Conservation (phyloP, 139 green algal genomes). For the Chlamydomonas asymmetrica region DNA sequence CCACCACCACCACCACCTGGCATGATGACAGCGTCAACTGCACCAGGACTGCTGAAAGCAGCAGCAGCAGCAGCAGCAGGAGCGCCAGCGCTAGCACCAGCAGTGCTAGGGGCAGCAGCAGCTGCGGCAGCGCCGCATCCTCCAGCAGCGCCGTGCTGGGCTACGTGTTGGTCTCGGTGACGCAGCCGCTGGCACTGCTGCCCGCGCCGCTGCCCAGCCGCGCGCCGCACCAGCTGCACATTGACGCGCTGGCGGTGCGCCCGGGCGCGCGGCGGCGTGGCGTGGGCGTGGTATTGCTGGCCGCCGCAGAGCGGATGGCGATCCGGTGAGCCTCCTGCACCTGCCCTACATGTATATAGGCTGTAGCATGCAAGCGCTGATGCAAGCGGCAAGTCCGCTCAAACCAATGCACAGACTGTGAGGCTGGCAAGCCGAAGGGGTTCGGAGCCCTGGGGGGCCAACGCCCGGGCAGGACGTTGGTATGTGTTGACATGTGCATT, state of each 20-base stretch:
- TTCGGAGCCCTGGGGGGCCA: background rate
- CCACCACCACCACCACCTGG: too few species aligned
- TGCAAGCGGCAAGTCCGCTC: background rate
- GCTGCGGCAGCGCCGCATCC: too few species aligned
- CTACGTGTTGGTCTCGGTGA: slow-evolving; percentile 34
- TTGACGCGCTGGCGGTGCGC: slow-evolving; percentile 28
- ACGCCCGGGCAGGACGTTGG: background rate
- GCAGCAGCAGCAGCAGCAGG: background rate
- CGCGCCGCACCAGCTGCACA: slow-evolving; percentile 2
- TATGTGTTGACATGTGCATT: background rate
- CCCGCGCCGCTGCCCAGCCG: slow-evolving; percentile 24
- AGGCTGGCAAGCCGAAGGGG: background rate
- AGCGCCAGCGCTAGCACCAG: background rate
- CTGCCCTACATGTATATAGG: too few species aligned
- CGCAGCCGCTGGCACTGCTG: slow-evolving; percentile 30
- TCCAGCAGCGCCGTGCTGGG: background rate
- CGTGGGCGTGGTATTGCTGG: slow-evolving; percentile 24
- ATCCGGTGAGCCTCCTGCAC: background rate
- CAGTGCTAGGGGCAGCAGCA: background rate
- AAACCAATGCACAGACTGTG: background rate
- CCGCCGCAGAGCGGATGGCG: slow-evolving; percentile 23
- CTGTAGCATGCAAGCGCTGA: too few species aligned
- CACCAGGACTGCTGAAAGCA: too few species aligned
- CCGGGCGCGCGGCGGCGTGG: background rate
- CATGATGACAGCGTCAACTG: too few species aligned